Conservation (phyloP, 768 basidiomycete species). For the Tylopilus felleus region DNA sequence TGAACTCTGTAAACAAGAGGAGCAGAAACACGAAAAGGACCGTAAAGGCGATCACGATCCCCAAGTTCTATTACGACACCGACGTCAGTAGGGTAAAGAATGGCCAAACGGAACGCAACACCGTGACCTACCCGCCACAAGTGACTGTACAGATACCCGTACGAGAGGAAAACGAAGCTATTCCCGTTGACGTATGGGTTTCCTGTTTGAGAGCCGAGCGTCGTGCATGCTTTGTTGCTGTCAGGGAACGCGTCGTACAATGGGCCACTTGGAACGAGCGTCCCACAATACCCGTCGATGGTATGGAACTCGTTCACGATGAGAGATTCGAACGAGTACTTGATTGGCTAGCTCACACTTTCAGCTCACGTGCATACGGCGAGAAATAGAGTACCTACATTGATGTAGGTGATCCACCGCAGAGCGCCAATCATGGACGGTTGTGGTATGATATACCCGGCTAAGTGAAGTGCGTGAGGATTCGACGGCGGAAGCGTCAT, state of each 20-base stretch:
- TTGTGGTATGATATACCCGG: constrained; percentile 58
- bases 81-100: too few relatives aligned
- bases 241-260: constrained; percentile 55
- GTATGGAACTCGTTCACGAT: constrained; percentile 82
- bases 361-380: not conserved
- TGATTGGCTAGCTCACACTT: constrained; percentile 42
- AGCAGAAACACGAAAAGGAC: constrained; percentile 53
- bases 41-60: constrained; percentile 66
- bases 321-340: constrained; percentile 63
- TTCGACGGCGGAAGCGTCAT: not conserved
- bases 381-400: constrained; percentile 44
- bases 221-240: constrained; percentile 73
- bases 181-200: constrained; percentile 59
- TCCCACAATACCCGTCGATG: constrained; percentile 56
- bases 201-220: constrained; percentile 62
- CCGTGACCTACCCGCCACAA: constrained; percentile 43
- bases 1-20: constrained; percentile 58
- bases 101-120: too few relatives aligned
- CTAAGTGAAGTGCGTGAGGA: constrained; percentile 7
- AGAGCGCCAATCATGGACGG: constrained; percentile 67
- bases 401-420: constrained; percentile 64
- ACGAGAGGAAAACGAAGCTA: constrained; percentile 46
- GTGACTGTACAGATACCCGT: constrained; percentile 42
- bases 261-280: constrained; percentile 58
- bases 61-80: constrained; percentile 49